Percentiles rank a stretch among this genome's conserved stretches.
These are phyloP conservation scores for Pulveroboletus ravenelii DNA, from an alignment of 768 basidiomycete species.

Conservation along the genomic window DNA sequence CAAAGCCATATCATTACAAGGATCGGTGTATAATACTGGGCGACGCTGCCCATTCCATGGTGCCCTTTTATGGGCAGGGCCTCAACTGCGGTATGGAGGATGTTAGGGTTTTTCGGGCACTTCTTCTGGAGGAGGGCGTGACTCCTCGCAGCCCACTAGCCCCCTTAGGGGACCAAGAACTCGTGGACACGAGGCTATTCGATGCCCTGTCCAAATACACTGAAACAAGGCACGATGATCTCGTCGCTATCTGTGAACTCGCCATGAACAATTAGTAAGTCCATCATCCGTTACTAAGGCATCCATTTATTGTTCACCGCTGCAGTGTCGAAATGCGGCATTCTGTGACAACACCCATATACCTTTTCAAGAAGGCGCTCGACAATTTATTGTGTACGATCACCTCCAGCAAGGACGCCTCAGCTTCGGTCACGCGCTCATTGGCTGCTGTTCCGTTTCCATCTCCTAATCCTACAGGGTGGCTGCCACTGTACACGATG, in stretches of 20 bases:
- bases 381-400: slow-evolving; percentile 71
- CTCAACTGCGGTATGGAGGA: slow-evolving; percentile 98
- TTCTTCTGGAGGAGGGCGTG: slow-evolving; percentile 71
- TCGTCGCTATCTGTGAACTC: slow-evolving; percentile 84
- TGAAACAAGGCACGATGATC: slow-evolving; percentile 76
- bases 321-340: slow-evolving; percentile 91
- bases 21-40: slow-evolving; percentile 86
- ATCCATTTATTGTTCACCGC: slow-evolving; percentile 20
- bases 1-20: slow-evolving; percentile 85
- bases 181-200: slow-evolving; percentile 54
- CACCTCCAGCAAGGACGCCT: slow-evolving; percentile 46
- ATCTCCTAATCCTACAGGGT: slow-evolving; percentile 58
- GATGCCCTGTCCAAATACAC: slow-evolving; percentile 77
- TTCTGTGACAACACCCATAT: slow-evolving; percentile 76
- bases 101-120: slow-evolving; percentile 78
- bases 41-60: slow-evolving; percentile 97
- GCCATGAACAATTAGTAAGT: slow-evolving; percentile 97
- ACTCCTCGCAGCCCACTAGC: slow-evolving; percentile 36
- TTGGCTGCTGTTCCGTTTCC: slow-evolving; percentile 56
- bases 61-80: slow-evolving; percentile 97
- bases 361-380: slow-evolving; percentile 73
- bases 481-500: slow-evolving; percentile 96
- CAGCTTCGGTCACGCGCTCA: slow-evolving; percentile 42
- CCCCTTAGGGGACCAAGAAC: slow-evolving; percentile 27
- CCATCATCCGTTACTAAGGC: slow-evolving; percentile 23